Evolutionary conservation across 2,329 filamentous ascomycete species (phyloP), one percentile per base, ranked within the genome.

Genomic region (Cladophialophora psammophila): DNA sequence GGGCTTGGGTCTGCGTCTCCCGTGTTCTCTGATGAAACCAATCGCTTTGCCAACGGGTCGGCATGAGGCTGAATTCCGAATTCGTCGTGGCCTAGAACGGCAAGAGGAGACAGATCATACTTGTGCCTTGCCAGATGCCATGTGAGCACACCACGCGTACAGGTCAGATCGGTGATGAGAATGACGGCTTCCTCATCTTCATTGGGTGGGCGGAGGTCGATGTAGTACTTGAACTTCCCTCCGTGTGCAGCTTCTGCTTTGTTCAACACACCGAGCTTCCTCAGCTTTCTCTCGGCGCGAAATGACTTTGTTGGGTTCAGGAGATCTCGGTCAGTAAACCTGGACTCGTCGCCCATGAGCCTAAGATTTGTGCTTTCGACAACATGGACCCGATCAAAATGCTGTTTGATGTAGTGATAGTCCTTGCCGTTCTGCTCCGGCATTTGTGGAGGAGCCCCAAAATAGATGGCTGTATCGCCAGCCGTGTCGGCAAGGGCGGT

Each of bases 101-200:
- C 75, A 1, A 73, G 71, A 0, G 59, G 34, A 0, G 83, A 77
- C 32, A 86, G 76, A 0, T 71, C 54, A 67, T 76, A 84, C 9
- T 80, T 75, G 1, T 71, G 61, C 26, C 75, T 70, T 2, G 81
- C 78, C 2, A 74, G 77, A 75, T 83, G 84, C 88, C 88, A 90
- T 15, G 80, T 79, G 34, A 83, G 82, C 38, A 90, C 81, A 0
- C 84, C 83, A 3, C 79, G 75, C 0, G 88, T 85, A 61, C 89
- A 83, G 12, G 84, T 89, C 12, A 90, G 73, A 65, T 87, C 84
- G 0, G 85, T 86, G 65, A 88, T 81, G 66, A 86, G 80, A 31
- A 86, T 83, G 1, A 89, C 84, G 9, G 87, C 83, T 12, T 90
- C 88, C 1, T 90, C 87, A 1, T 87, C 89, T 73, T 89, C 85